Evolutionary conservation across 2,329 filamentous ascomycete genomes (phyloP).

Genomic region (Alternaria triticimaculans): DNA sequence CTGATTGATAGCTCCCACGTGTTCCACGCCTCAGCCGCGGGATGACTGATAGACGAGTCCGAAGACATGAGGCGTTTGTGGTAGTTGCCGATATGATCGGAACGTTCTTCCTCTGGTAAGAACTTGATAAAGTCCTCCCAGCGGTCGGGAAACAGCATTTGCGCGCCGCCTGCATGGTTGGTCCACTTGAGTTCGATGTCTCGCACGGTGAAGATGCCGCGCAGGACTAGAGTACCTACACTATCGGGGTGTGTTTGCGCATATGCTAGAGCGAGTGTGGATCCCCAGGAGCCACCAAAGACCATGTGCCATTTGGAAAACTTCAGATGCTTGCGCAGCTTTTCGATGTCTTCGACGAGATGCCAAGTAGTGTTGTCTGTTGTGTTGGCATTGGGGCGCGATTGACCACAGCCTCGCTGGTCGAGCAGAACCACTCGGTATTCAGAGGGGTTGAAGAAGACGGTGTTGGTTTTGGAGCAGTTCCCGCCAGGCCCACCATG

Average conservation of each 20-base stretch:
- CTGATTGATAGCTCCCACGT: constrained; percentile 45
- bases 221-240: constrained; percentile 50
- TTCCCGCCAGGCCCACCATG: constrained; percentile 55
- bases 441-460: constrained; percentile 53
- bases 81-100: constrained; percentile 48
- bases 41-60: constrained; percentile 34
- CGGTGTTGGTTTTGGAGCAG: constrained; percentile 45
- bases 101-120: constrained; percentile 49
- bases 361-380: constrained; percentile 56
- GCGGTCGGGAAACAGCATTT: constrained; percentile 50
- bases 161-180: constrained; percentile 30
- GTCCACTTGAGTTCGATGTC: constrained; percentile 50
- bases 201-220: constrained; percentile 52
- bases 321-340: constrained; percentile 50
- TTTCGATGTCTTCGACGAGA: constrained; percentile 56
- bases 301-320: constrained; percentile 55
- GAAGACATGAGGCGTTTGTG: constrained; percentile 50
- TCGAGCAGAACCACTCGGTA: constrained; percentile 58
- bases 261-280: constrained; percentile 54
- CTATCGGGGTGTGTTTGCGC: constrained; percentile 51
- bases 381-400: constrained; percentile 50
- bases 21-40: constrained; percentile 48
- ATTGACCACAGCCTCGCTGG: constrained; percentile 56
- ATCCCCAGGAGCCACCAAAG: constrained; percentile 59
- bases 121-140: constrained; percentile 47